phyloP scores from a whole-genome alignment of 768 basidiomycete species.

The Phaffia australis region DNA sequence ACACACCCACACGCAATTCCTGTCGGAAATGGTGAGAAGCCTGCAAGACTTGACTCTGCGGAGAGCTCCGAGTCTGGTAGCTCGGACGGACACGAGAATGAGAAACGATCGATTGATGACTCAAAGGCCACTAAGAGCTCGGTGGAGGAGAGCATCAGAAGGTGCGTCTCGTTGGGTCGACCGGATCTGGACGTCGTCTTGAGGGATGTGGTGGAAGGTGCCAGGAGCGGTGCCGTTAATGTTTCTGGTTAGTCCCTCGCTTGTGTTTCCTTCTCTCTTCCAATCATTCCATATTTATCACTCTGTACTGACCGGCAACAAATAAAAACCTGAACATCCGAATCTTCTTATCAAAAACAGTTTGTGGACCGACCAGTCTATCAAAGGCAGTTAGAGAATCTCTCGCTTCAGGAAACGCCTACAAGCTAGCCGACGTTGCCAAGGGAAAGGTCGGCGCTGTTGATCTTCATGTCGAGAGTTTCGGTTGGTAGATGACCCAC shows the following conservation, averaged over 20 bases:
- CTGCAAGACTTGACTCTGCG: neutral
- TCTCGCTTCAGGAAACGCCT: neutral
- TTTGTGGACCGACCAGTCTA: slow-evolving; percentile 16
- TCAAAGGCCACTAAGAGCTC: no score
- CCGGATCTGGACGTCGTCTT: no score
- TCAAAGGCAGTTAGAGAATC: slow-evolving; percentile 3
- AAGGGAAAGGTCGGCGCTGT: slow-evolving; percentile 8
- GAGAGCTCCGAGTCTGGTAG: neutral
- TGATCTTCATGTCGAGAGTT: neutral
- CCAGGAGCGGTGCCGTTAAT: neutral
- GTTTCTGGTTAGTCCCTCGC: neutral
- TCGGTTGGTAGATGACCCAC: no score
- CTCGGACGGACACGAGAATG: neutral
- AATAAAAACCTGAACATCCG: no score
- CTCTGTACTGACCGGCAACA: no score
- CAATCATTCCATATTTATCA: neutral
- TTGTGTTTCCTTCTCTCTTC: neutral
- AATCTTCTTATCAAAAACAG: neutral
- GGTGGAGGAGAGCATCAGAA: no score
- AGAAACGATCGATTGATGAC: neutral
- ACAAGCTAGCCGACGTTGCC: slow-evolving; percentile 1
- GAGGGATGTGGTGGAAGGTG: neutral
- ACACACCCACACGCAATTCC: neutral
- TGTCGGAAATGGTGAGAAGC: no score
- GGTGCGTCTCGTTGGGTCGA: no score